These are phyloP conservation scores for Diutina mesorugosa DNA, from an alignment of 1,139 yeast genomes.

Conservation along the genomic window DNA sequence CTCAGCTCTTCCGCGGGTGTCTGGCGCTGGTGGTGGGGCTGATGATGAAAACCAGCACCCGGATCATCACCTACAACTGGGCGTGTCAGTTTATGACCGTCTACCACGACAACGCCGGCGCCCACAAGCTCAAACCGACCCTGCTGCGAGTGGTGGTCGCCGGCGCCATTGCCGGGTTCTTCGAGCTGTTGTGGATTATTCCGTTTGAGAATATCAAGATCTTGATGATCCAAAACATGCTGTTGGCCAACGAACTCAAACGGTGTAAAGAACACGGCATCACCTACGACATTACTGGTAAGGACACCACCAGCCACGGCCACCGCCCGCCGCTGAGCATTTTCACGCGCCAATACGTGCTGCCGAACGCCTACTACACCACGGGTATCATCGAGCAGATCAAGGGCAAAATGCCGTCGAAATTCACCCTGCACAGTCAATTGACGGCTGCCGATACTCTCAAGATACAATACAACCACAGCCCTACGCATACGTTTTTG, in stretches of 20 bases:
- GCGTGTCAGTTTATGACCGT: slow-evolving; percentile 66
- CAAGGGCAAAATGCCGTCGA: slow-evolving; percentile 14
- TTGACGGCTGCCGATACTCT: slow-evolving; percentile 14
- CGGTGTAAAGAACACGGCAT: slow-evolving; percentile 11
- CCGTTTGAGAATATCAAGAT: slow-evolving; percentile 89
- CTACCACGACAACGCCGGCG: slow-evolving; percentile 18
- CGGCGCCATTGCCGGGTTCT: slow-evolving; percentile 72
- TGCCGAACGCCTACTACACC: slow-evolving; percentile 33
- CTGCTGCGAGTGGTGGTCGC: slow-evolving; percentile 73
- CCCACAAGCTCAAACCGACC: slow-evolving; percentile 29
- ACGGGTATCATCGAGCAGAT: slow-evolving; percentile 20
- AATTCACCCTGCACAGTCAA: slow-evolving; percentile 10
- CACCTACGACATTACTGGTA: slow-evolving; percentile 14
- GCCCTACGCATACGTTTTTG: slow-evolving; percentile 42
- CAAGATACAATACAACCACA: slow-evolving; percentile 28
- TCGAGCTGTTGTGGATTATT: slow-evolving; percentile 72
- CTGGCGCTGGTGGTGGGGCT: slow-evolving; percentile 73
- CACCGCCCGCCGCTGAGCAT: slow-evolving; percentile 15
- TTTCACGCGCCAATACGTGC: slow-evolving; percentile 24
- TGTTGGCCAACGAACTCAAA: slow-evolving; percentile 21
- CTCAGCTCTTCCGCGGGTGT: slow-evolving; percentile 56
- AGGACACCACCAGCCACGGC: slow-evolving; percentile 9
- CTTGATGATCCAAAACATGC: slow-evolving; percentile 65
- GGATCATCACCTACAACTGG: slow-evolving; percentile 67
- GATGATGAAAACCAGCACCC: slow-evolving; percentile 54